Base-by-base conservation (phyloP, 2,329 filamentous ascomycete genomes). In the Colletotrichum spinosum region DNA sequence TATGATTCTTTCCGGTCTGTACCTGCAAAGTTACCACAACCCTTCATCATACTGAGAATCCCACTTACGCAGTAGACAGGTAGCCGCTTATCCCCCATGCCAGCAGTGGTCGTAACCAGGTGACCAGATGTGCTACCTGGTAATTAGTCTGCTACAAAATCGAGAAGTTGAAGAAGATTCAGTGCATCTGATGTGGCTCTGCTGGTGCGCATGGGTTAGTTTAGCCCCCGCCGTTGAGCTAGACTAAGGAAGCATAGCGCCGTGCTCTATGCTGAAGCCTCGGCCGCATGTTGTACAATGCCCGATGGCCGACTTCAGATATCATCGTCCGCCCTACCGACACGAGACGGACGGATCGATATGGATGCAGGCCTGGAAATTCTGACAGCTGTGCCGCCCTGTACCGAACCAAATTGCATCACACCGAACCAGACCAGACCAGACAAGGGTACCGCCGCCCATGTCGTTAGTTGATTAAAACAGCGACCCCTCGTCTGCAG, bases 221-320 rank as follows among this genome's bases (percentile, higher is more conserved):
- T 55, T 60, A 50, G 50, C 55, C 50, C 50, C 61, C 50, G 61
- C 61, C 61, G 61, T 65, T 65, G 45, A 56, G 50, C 61, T 65
- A 58, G 38, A 38, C 55, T 46, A 42, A 38, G 37, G 42, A 35
- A 53, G 54, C 55, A 45, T 60, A 48, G 50, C 45, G 25, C 38
- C 11, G 41, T 37, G 44, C 15, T 6, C 4, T 44, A 7, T 44
- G 10, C 42, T 13, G 13, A 44, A 44, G 33, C n/a, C 13, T 58
- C 41, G n/a, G 48, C 51, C 41, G 39, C 45, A 55, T 51, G 12
- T 56, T 37, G 42, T 64, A 25, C 25, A 25, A 25, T 25, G 25
- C 25, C 4, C 25, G 25, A 5, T 25, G 25, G 53, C 41, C 39
- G 49, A 34, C 46, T 60, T 25, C 39, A 33, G 45, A 46, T 44